Base-by-base conservation (phyloP, 1,284 basidiomycete genomes). In the Ganoderma sinense region DNA sequence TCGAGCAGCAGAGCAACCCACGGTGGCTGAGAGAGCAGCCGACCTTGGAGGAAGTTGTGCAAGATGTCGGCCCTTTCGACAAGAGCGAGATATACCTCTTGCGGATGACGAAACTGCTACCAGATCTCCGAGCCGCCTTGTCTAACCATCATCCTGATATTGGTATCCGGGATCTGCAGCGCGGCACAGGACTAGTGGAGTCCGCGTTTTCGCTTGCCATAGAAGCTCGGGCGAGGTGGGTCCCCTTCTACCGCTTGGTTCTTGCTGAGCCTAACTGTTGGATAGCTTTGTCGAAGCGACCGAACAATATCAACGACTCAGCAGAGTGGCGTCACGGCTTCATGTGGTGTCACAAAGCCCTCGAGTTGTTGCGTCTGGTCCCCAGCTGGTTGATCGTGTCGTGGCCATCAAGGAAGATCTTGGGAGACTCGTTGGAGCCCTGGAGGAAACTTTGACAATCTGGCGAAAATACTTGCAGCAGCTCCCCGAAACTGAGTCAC, bases 141-240 rank as follows among this genome's bases (percentile, higher is more conserved):
- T 84, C 88, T 11, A 81, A 85, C 40, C 97, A 98, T 80, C 93
- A 95, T 77, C 80, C 87, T 0, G 97, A 99, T 78, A 79, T 99
- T 55, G 87, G 89, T 10, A 95, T 95, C 14, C 90, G 93, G 8
- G 97, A 99, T 72, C 84, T 99, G 16, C 92, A 92, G 76, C 88
- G 95, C 68, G 96, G 93, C 6, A 81, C 95, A 29, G 91, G 88
- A 71, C 88, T 94, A 67, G 86, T 96, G 10, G 97, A 99, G 81
- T 96, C 93, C 62, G 86, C 90, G 2, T 91, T 93, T 79, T 86
- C 86, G 3, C 81, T 90, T 45, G 91, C 91, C 0, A 75, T 96
- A 7, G 86, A 78, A 6, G 77, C 80, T 51, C 80, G 87, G 70
- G 65, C 75, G 11, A 75, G 78, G 88, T 89, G 11, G 23, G 36